Evolutionary conservation across 1,284 basidiomycete species (phyloP).

Genomic region (Pseudozyma hubeiensis): DNA sequence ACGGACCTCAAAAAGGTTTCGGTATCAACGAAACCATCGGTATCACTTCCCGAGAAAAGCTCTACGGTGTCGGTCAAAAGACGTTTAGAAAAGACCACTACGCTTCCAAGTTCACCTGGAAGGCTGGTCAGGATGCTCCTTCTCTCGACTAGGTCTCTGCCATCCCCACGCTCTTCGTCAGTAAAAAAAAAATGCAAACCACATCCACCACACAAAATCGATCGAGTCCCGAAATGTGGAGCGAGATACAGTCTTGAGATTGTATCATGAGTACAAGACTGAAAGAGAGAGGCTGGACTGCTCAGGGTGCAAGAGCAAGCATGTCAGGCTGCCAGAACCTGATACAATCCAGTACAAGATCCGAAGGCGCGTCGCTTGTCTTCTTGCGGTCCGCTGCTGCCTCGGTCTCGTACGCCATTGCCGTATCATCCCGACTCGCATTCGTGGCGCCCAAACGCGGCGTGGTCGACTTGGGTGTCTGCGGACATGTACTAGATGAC

Average conservation of each 20-base stretch:
- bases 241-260: background rate
- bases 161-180: too few relatives aligned
- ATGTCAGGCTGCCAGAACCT: constrained; percentile 38
- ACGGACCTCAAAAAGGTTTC: constrained; percentile 35
- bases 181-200: too few relatives aligned
- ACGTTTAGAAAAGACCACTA: constrained; percentile 60
- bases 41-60: constrained; percentile 59
- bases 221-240: too few relatives aligned
- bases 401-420: background rate
- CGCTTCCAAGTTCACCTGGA: constrained; percentile 60
- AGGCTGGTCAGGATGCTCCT: constrained; percentile 55
- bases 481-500: background rate
- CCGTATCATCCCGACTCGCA: background rate
- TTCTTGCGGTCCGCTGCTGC: background rate
- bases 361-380: constrained; percentile 17
- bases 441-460: constrained; percentile 3
- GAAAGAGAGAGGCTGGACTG: background rate
- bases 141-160: constrained; percentile 21
- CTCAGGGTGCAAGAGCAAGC: background rate
- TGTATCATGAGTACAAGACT: background rate
- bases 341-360: constrained; percentile 31
- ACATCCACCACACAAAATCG: background rate
- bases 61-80: constrained; percentile 62
- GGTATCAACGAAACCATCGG: constrained; percentile 49
- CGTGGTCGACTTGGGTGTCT: constrained; percentile 16